These are phyloP conservation scores for Actinidia arguta DNA, from an alignment of 179 eudicot genomes.

Conservation along the genomic window DNA sequence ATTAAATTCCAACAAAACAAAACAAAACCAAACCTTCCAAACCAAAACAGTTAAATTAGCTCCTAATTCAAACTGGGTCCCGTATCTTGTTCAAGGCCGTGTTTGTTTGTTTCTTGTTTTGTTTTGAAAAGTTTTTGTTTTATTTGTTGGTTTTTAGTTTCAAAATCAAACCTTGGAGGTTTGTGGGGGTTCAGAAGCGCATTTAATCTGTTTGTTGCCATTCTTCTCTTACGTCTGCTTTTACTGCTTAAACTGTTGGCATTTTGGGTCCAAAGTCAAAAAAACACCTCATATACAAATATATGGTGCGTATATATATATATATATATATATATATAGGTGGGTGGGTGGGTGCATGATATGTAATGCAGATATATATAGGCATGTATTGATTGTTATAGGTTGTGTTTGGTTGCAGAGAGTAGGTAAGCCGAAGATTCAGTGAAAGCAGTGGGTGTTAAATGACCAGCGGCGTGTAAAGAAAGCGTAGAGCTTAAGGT, in stretches of 20 bases:
- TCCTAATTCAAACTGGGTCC: no score
- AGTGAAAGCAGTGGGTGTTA: slow-evolving; percentile 13
- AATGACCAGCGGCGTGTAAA: slow-evolving; percentile 16
- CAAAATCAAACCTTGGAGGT: neutral
- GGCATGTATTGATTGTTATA: neutral
- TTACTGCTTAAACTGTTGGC: neutral
- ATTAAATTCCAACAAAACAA: no score
- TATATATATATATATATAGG: no score
- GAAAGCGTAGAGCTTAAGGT: slow-evolving; percentile 22
- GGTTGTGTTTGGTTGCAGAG: neutral
- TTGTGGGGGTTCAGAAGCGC: neutral
- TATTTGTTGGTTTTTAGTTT: no score
- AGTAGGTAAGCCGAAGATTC: neutral
- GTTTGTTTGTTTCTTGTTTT: no score
- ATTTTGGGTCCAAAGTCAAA: slow-evolving; percentile 18
- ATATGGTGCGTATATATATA: no score
- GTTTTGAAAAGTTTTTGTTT: no score
- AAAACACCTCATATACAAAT: slow-evolving; percentile 25
- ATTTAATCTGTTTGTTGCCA: slow-evolving; percentile 17
- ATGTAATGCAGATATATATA: neutral
- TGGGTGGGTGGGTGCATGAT: no score
- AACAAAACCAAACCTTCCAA: no score
- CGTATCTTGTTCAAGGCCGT: no score
- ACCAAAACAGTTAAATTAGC: no score
- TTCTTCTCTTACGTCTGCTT: slow-evolving; percentile 17